A percentile compares a stretch with the other conserved stretches of the same genome.
These are phyloP conservation scores for Lenzites betulinus DNA, from an alignment of 768 basidiomycete species.

Conservation along the genomic window DNA sequence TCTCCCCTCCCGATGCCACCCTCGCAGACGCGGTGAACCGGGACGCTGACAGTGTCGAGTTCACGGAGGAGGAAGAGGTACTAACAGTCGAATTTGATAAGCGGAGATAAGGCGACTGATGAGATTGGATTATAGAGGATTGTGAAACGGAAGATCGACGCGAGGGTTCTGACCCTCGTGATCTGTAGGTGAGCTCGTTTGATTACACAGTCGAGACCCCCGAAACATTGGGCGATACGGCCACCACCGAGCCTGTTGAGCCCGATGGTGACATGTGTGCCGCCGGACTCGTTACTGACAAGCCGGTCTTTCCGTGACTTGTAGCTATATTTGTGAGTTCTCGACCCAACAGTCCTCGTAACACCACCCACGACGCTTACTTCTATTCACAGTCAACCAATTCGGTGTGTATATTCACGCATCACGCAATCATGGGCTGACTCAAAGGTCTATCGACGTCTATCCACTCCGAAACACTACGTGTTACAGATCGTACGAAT, in stretches of 20 bases:
- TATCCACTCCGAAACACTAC: too few species aligned
- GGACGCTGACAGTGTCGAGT: conserved; percentile 52
- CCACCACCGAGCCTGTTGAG: too few species aligned
- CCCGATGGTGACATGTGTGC: too few species aligned
- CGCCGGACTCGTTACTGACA: not conserved
- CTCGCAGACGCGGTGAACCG: conserved; percentile 52
- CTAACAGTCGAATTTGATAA: not conserved
- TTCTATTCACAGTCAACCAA: conserved; percentile 22
- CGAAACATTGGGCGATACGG: too few species aligned
- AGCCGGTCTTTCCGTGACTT: not conserved
- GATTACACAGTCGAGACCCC: not conserved
- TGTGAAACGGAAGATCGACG: conserved; percentile 54
- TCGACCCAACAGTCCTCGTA: not conserved
- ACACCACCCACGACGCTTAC: not conserved
- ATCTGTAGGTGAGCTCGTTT: conserved; percentile 44
- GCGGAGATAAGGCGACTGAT: not conserved
- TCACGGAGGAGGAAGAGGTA: conserved; percentile 52
- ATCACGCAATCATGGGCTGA: not conserved
- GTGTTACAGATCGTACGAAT: conserved; percentile 51
- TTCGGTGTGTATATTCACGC: conserved; percentile 23
- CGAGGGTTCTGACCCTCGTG: conserved; percentile 50
- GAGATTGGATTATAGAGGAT: conserved; percentile 32
- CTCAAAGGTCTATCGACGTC: not conserved
- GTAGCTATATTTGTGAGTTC: conserved; percentile 51
- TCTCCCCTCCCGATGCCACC: conserved; percentile 28